Evolutionary conservation across 1,284 basidiomycete genomes (phyloP).

Genomic region (Thelephora terrestris): DNA sequence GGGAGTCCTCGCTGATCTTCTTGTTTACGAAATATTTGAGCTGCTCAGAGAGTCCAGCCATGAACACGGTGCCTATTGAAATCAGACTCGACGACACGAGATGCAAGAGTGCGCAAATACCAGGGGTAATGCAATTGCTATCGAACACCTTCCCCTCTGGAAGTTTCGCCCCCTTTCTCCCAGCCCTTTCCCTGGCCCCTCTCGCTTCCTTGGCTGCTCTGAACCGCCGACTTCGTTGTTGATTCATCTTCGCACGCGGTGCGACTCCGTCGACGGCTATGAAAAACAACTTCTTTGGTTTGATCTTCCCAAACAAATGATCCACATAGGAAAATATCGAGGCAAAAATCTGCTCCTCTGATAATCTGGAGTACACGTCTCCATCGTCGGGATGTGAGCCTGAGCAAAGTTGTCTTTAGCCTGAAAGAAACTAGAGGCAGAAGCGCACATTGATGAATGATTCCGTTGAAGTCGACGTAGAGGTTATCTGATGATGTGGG

Average conservation of each 20-base stretch:
- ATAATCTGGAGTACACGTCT: slow-evolving; percentile 89
- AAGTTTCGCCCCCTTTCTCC: slow-evolving; percentile 81
- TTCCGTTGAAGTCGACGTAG: slow-evolving; percentile 96
- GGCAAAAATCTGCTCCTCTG: slow-evolving; percentile 96
- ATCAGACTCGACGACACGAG: neutral
- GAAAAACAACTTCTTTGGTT: slow-evolving; percentile 93
- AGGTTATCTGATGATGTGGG: slow-evolving; percentile 54
- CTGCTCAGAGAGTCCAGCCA: slow-evolving; percentile 85
- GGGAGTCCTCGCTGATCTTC: slow-evolving; percentile 91
- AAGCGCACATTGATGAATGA: slow-evolving; percentile 88
- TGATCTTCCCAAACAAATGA: slow-evolving; percentile 94
- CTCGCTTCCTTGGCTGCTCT: slow-evolving; percentile 92
- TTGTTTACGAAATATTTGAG: slow-evolving; percentile 95
- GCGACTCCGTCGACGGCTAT: slow-evolving; percentile 99
- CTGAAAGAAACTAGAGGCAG: slow-evolving; percentile 5
- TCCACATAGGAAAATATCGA: slow-evolving; percentile 97
- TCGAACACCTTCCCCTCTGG: slow-evolving; percentile 95
- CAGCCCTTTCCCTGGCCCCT: slow-evolving; percentile 81
- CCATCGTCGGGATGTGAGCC: slow-evolving; percentile 91
- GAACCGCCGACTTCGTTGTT: slow-evolving; percentile 92
- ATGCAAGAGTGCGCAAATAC: slow-evolving; percentile 32
- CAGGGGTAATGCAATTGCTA: slow-evolving; percentile 98
- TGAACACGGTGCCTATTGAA: slow-evolving; percentile 80
- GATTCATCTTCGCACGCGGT: slow-evolving; percentile 99
- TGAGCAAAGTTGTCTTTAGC: slow-evolving; percentile 17